Evolutionary conservation across 179 eudicot species (phyloP), one percentile per base, ranked within the genome.

Genomic region (Vitellaria paradoxa): DNA sequence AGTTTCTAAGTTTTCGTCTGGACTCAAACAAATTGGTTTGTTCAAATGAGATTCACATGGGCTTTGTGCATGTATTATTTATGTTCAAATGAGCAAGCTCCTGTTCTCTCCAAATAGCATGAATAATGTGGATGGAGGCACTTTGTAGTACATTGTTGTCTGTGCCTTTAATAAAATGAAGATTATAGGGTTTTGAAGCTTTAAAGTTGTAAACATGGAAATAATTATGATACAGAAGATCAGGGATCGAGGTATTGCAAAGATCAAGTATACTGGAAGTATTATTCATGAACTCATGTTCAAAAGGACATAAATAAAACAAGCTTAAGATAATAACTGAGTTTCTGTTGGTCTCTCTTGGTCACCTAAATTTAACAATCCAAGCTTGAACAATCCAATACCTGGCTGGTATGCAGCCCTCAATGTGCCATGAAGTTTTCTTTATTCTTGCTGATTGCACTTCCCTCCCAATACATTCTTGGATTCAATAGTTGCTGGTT

Each of bases 71-170:
- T 26, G 26, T 30, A 57, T 24, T 12, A 63, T 56, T 24, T 72
- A 14, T 72, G 26, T 13, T 56, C 13, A 57, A 68, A 42, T 67
- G 79, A 42, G 65, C 53, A 64, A 57, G 63, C 63, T 76, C 52
- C 50, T 11, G 2, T 74, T 60, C n/a, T 13, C 52, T 21, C 57
- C 47, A n/a, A 59, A 57, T 18, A 6, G 76, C 52, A 59, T 40
- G 53, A 45, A 73, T 65, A 73, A 59, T 73, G 37, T 72, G 65
- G 42, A 17, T 30, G 37, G 37, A 30, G 49, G 23, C 47, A 72
- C 63, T 59, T 59, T 13, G 7, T 74, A 7, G 68, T 12, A 45
- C 68, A 45, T 74, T 74, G 23, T 74, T 26, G 6, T 63, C 24
- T 64, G 17, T 50, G 70, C 46, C 64, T 75, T 60, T 64, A 7